Conservation (phyloP, 305 asterid genomes). For the Solanum chacoense region DNA sequence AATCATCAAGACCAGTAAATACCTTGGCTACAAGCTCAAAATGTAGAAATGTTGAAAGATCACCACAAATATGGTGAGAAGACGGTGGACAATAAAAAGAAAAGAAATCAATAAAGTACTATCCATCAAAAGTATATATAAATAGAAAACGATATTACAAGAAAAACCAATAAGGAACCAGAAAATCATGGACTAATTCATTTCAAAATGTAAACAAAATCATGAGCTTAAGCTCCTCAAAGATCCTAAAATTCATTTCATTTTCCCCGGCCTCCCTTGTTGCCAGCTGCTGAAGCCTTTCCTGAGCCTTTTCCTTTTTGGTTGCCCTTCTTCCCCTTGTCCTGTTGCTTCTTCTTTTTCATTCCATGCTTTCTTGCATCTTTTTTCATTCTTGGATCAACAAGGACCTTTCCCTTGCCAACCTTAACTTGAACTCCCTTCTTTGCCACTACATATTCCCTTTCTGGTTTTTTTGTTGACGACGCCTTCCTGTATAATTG, state of each 20-base stretch:
- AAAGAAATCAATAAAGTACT: not conserved
- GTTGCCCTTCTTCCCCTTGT: constrained; percentile 46
- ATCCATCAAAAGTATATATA: not conserved
- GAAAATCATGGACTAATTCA: not conserved
- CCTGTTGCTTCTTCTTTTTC: constrained; percentile 34
- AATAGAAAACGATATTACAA: not conserved
- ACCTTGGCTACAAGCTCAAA: not conserved
- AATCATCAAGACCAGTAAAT: not conserved
- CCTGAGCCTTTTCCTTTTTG: constrained; percentile 46
- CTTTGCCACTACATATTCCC: constrained; percentile 90
- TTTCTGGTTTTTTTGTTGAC: constrained; percentile 39
- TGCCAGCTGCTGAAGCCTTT: constrained; percentile 12
- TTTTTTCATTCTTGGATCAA: constrained; percentile 82
- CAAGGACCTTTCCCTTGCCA: constrained; percentile 82
- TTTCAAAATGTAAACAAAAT: not conserved
- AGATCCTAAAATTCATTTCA: constrained; percentile 7
- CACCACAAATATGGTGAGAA: not conserved
- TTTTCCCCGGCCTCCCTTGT: constrained; percentile 21
- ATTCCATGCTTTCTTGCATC: constrained; percentile 55
- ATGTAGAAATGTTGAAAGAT: not conserved
- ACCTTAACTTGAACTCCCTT: constrained; percentile 84
- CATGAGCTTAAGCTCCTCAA: not conserved
- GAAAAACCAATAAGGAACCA: not conserved
- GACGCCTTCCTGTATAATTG: constrained; percentile 69
- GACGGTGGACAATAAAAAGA: no score